Conservation (phyloP, 768 basidiomycete genomes). For the Mycena epipterygia region DNA sequence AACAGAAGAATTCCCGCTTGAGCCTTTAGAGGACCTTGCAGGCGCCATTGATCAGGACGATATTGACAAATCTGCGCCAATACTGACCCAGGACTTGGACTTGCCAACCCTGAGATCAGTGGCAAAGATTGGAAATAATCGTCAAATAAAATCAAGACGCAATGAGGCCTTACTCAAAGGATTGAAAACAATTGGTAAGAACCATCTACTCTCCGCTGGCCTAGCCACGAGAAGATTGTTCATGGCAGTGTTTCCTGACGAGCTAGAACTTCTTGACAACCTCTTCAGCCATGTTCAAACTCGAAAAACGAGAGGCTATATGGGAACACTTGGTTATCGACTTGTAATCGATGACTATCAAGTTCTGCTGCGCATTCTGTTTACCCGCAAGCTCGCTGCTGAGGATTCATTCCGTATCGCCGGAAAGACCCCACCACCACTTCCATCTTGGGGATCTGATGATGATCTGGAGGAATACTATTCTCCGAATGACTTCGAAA, state of each 20-base stretch:
- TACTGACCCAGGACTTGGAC: not conserved
- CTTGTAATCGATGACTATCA: not conserved
- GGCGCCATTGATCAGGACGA: not conserved
- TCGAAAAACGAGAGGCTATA: not conserved
- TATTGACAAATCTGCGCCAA: not conserved
- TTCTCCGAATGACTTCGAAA: not conserved
- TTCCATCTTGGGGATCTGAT: slow-evolving; percentile 10
- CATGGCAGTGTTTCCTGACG: not conserved
- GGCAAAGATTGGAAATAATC: not conserved
- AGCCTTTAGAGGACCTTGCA: not conserved
- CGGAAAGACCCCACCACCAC: not conserved
- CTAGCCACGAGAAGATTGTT: not conserved
- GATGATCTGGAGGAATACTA: slow-evolving; percentile 4
- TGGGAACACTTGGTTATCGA: not conserved
- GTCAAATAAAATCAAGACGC: slow-evolving; percentile 1
- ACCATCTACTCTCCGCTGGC: not conserved
- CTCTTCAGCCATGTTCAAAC: not conserved
- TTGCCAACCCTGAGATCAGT: not conserved
- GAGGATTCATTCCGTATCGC: slow-evolving; percentile 37
- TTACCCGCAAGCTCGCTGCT: slow-evolving; percentile 32
- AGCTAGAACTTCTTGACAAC: not conserved
- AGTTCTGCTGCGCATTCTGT: not conserved
- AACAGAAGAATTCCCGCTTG: not conserved
- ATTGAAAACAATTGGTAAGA: slow-evolving; percentile 1
- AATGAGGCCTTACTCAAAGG: slow-evolving; percentile 3